Base-by-base conservation (phyloP, 176 grass and related monocot species). In the Zea luxurians region DNA sequence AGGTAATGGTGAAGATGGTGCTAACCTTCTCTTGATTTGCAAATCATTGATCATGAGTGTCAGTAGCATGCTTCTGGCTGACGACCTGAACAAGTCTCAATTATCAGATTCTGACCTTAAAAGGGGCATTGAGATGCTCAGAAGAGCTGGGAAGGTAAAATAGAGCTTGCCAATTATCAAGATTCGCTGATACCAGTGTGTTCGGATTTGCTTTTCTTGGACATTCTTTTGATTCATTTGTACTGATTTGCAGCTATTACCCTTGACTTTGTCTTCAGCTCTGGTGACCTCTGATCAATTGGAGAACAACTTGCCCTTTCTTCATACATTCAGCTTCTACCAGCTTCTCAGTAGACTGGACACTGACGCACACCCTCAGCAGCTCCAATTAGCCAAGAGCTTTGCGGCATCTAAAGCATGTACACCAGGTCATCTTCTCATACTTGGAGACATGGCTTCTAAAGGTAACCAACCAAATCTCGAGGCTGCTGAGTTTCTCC, bases 81-180 rank as follows among this genome's bases (percentile, higher is more conserved):
- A 99, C 71, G 81, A 90, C 71, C 77, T 64, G 52, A 91, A 92
- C 73, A 87, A 81, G 70, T 80, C 27, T 64, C 64, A 75, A 54
- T 66, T 99, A 72, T 78, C 65, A 21, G 90, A 95, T 37, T 85
- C 73, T 76, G 90, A 99, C 10, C 7, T 99, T 40, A 99, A 99
- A 76, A 89, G 85, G 78, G 88, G 89, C 9, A 71, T 87, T 80
- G 92, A 92, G 85, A 95, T 92, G 96, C 90, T 99, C 17, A 78
- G 13, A 48, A 91, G 75, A 87, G 92, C 96, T 67, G 85, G 87
- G 71, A 99, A 99, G 96, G 96, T 99, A 92, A 77, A 64, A 62
- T 77, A 15, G 37, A 52, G 61, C 69, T 71, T 83, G 65, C 47
- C 21, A 92, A 46, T 68, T 81, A 73, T 59, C 43, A 73, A 53